Base-by-base conservation (phyloP, 2,329 filamentous ascomycete genomes). In the Penicillium decumbens region DNA sequence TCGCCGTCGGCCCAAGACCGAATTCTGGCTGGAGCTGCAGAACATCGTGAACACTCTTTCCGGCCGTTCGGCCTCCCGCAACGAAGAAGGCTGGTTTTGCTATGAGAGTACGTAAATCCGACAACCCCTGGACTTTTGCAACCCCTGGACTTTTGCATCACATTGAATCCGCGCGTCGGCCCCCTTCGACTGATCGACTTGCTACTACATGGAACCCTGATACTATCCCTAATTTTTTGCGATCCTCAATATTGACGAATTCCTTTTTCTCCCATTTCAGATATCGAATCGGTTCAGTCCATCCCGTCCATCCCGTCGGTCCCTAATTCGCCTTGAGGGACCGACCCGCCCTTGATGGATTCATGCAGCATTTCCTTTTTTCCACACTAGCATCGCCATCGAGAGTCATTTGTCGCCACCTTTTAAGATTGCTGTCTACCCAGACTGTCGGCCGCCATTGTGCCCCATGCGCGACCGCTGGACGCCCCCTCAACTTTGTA, bases 1-100 rank as follows among this genome's bases (percentile, higher is more conserved):
- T 57, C 90, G 95, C 70, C 80, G 93, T 43, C 79, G 93, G 43
- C 92, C 93, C 41, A 88, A 83, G 72, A 74, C 83, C 47, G 88
- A 93, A 59, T 91, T 89, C 76, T 98, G 93, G 93, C 76, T 88
- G 61, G 78, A 77, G 43, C 76, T 95, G 69, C 88, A 89, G 72
- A 78, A 85, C 43, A 82, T 89, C 25, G 91, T 95, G 2, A 88
- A 98, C 68, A 85, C 89, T 29, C 74, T 98, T 28, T 88, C 86
- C 43, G 92, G 90, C 2, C 79, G 89, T 51, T 81, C 84, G 0
- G 61, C 59, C 45, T 60, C 70, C 10, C 55, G 55, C 23, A 53
- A 61, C 18, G 44, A 56, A 18, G 61, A 62, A 37, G 48, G 55
- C 50, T 65, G 65, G 66, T 50, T 57, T 18, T 61, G 58, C 48